Evolutionary conservation across 1,139 yeast species (phyloP), one percentile per base, ranked within the genome.

Genomic region (Lodderomyces orthopsilosis): DNA sequence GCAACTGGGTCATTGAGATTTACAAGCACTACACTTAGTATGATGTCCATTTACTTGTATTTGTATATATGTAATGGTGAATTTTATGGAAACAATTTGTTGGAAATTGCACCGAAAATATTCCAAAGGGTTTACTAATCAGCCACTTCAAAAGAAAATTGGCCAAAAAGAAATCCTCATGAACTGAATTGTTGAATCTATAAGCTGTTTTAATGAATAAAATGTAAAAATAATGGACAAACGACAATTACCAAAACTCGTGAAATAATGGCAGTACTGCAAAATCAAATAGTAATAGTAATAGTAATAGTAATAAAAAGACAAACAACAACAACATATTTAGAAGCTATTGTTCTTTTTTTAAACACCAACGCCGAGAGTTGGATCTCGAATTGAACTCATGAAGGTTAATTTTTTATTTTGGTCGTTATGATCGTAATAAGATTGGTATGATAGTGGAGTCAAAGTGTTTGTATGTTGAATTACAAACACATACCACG

Each of bases 371-470:
- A 45, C 41, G 34, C 44, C 41, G 43, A 43, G 70, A 63, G 70
- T 65, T 65, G 70, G 70, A 65, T 65, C 70, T 54, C 55, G 44
- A 45, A 45, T 43, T 56, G 41, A 41, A 44, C 17, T 40, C 39
- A 41, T 33, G 17, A 62, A 63, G 27, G n/a, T n/a, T 22, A 12
- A 6, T 27, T 13, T n/a, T 24, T 13, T 6, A 3, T n/a, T 24
- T 13, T 6, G 2, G 27, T 35, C 27, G 27, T 21, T 13, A 35
- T 21, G 19, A 22, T 21, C 26, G 19, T 21, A 23, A 14, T 12
- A 35, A 12, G 15, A 21, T 21, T 30, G 18, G 7, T 24, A 6
- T 24, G n/a, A 12, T 24, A 10, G 17, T 15, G 15, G n/a, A 3
- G 19, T 8, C 10, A 13, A 6, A n/a, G 4, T 12, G 4, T 17